Conservation (phyloP, 2,329 filamentous ascomycete genomes). For the Fusarium secorum region DNA sequence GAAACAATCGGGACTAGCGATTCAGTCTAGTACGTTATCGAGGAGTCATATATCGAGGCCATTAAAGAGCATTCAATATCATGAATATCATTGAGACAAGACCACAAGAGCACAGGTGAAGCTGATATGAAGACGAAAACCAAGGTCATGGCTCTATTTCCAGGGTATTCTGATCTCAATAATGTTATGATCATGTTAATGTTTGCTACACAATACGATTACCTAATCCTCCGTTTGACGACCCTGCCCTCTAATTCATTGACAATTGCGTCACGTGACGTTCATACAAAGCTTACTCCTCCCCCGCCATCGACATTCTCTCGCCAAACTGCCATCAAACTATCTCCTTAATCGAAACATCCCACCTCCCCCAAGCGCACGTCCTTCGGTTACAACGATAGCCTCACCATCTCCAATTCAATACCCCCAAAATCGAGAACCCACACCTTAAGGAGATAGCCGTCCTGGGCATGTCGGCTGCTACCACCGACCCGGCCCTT, state of each 20-base stretch:
- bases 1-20: conserved; percentile 18
- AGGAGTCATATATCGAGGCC: conserved; percentile 24
- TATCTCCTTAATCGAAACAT: conserved; percentile 50
- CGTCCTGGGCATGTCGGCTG: conserved; percentile 48
- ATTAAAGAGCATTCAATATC: neutral
- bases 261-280: conserved; percentile 29
- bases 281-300: conserved; percentile 13
- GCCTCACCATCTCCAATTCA: conserved; percentile 40
- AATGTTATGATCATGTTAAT: neutral
- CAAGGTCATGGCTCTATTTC: neutral
- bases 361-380: conserved; percentile 41
- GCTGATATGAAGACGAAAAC: neutral
- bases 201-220: neutral
- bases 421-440: conserved; percentile 42
- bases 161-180: neutral
- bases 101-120: too few species aligned
- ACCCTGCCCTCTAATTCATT: conserved; percentile 8
- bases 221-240: conserved; percentile 4
- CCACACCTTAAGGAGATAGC: conserved; percentile 44
- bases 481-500: conserved; percentile 51
- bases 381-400: conserved; percentile 53
- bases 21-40: conserved; percentile 32
- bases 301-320: conserved; percentile 46
- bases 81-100: neutral
- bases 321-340: conserved; percentile 33